A percentile compares a stretch with the other conserved stretches of the same genome.
Evolutionary conservation across 257 asterid genomes (phyloP).

Genomic region (Solanum paucissectum): DNA sequence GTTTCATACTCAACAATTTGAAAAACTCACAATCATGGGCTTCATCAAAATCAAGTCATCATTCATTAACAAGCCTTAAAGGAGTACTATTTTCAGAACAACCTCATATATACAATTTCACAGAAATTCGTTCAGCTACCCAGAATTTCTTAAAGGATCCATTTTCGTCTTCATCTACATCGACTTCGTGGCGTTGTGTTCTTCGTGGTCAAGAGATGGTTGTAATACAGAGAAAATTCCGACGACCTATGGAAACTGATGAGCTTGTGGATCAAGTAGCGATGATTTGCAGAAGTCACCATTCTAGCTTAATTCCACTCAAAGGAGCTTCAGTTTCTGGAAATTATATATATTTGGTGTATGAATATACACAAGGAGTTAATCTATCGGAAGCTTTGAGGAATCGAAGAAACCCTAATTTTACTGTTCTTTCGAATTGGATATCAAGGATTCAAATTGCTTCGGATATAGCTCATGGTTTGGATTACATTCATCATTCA

Average conservation of each 20-base stretch:
- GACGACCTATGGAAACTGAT: slow-evolving; percentile 44
- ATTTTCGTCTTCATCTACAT: slow-evolving; percentile 41
- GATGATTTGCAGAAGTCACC: slow-evolving; percentile 60
- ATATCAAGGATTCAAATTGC: slow-evolving; percentile 53
- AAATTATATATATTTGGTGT: slow-evolving; percentile 50
- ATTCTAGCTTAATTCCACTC: slow-evolving; percentile 64
- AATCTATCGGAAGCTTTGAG: slow-evolving; percentile 55
- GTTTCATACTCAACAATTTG: slow-evolving; percentile 16
- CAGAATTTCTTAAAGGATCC: slow-evolving; percentile 38
- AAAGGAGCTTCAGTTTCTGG: slow-evolving; percentile 71
- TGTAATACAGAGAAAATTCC: slow-evolving; percentile 55
- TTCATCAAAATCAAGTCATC: slow-evolving; percentile 15
- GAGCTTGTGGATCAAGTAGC: slow-evolving; percentile 51
- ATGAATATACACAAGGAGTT: slow-evolving; percentile 58
- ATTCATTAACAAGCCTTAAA: slow-evolving; percentile 40
- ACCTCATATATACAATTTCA: slow-evolving; percentile 43
- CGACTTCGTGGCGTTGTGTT: slow-evolving; percentile 65
- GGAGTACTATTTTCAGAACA: slow-evolving; percentile 34
- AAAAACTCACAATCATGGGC: slow-evolving; percentile 21
- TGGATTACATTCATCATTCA: slow-evolving; percentile 80
- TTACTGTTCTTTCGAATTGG: slow-evolving; percentile 69
- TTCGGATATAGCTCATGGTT: slow-evolving; percentile 70
- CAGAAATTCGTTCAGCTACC: slow-evolving; percentile 60
- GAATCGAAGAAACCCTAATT: slow-evolving; percentile 48
- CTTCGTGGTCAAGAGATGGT: slow-evolving; percentile 36